A percentile compares a stretch with the other conserved stretches of the same genome.
Evolutionary conservation across 2,329 filamentous ascomycete species (phyloP).

Genomic region (Albophoma yamanashiensis): DNA sequence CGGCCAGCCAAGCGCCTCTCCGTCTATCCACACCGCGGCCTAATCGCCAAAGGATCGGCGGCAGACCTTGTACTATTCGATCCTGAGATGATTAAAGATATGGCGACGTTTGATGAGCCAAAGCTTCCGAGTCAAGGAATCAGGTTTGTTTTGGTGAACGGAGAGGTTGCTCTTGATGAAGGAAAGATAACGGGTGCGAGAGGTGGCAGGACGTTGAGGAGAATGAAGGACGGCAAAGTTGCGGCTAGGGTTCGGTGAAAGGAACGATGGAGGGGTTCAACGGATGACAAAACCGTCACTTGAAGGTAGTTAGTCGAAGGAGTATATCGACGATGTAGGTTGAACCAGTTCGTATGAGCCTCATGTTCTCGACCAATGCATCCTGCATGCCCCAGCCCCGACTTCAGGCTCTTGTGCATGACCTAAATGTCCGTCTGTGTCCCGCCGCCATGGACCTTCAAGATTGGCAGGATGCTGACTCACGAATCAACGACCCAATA

Average conservation of each 20-base stretch:
- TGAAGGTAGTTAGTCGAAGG: no score
- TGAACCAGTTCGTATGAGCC: no score
- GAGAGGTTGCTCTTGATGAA: constrained; percentile 10
- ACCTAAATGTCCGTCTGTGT: no score
- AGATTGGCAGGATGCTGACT: no score
- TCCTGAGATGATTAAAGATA: constrained; percentile 8
- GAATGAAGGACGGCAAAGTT: constrained; percentile 7
- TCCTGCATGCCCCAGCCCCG: no score
- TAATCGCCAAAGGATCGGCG: constrained; percentile 11
- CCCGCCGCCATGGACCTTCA: no score
- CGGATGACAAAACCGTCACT: no score
- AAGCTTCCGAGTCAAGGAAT: constrained; percentile 10
- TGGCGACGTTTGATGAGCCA: constrained; percentile 12
- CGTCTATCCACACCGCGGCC: constrained; percentile 10
- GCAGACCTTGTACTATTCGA: constrained; percentile 13
- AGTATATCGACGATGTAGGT: no score
- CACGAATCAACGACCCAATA: no score
- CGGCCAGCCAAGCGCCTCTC: constrained; percentile 12
- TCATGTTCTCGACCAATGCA: no score
- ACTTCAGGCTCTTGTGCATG: no score
- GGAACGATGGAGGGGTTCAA: neutral
- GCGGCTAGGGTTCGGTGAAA: neutral
- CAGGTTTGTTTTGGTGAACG: constrained; percentile 11
- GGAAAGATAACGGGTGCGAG: constrained; percentile 9
- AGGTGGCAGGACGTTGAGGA: constrained; percentile 9